Evolutionary conservation across 768 basidiomycete genomes (phyloP).

Genomic region (Epithele typhae): DNA sequence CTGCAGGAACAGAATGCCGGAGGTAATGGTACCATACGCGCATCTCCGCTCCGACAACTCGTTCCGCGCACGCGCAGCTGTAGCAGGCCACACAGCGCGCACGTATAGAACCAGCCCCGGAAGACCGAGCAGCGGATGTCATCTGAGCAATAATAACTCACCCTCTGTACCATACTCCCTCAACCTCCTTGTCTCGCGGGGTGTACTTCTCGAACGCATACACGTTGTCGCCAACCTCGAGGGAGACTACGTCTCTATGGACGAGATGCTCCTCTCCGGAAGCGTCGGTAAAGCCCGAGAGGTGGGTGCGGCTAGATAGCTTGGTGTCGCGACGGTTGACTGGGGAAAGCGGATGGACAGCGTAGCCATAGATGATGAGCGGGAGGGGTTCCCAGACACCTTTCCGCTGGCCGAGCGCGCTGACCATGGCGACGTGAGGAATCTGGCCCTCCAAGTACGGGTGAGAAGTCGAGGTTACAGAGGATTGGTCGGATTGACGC

Average conservation of each 20-base stretch:
- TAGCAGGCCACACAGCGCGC: no score
- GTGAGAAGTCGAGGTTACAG: no score
- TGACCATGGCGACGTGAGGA: constrained; percentile 8
- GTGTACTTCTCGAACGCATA: constrained; percentile 95
- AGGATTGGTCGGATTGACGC: no score
- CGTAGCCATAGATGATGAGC: constrained; percentile 86
- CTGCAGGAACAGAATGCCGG: no score
- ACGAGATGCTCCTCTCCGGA: constrained; percentile 59
- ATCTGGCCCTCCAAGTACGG: not conserved
- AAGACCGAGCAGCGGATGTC: no score
- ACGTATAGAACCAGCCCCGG: no score
- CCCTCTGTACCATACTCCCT: constrained; percentile 92
- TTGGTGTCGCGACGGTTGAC: constrained; percentile 66
- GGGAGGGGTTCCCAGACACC: constrained; percentile 63
- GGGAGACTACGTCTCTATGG: constrained; percentile 72
- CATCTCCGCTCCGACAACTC: no score
- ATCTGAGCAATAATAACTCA: constrained; percentile 49
- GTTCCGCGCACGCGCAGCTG: no score
- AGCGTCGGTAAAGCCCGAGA: constrained; percentile 57
- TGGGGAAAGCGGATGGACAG: constrained; percentile 76
- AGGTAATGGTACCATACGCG: no score
- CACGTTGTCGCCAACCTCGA: constrained; percentile 95
- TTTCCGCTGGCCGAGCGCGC: constrained; percentile 19
- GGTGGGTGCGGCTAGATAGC: constrained; percentile 51
- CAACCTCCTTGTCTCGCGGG: constrained; percentile 65